These are phyloP conservation scores for Trichosporon coremiiforme DNA, from an alignment of 1,284 basidiomycete genomes.

Conservation along the genomic window DNA sequence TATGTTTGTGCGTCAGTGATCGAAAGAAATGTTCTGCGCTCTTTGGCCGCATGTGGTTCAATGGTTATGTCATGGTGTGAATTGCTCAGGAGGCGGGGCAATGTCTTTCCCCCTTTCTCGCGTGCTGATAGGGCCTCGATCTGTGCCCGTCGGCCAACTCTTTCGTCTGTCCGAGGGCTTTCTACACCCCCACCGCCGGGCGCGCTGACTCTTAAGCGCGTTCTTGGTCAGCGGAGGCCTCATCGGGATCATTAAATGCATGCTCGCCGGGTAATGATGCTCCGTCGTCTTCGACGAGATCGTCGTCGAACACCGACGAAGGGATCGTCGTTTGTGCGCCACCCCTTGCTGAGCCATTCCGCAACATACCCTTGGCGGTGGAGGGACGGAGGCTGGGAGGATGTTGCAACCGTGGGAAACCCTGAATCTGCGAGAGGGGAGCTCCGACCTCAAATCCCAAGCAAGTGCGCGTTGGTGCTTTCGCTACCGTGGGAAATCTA, in stretches of 20 bases:
- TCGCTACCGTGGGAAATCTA: too few species aligned
- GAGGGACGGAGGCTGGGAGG: too few species aligned
- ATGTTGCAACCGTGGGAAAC: too few species aligned
- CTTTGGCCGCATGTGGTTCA: background rate
- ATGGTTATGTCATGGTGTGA: background rate
- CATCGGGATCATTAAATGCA: background rate
- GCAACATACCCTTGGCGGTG: background rate
- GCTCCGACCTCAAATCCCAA: too few species aligned
- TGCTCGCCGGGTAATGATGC: background rate
- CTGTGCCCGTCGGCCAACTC: background rate
- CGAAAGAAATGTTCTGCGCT: background rate
- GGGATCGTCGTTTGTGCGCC: conserved; percentile 6
- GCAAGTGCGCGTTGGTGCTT: too few species aligned
- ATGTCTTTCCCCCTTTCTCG: background rate
- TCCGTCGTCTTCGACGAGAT: background rate
- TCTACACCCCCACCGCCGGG: background rate
- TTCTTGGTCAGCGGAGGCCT: background rate
- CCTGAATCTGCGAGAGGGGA: too few species aligned
- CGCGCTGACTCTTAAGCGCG: background rate
- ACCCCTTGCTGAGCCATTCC: background rate
- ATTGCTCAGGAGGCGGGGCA: background rate
- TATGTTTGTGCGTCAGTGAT: background rate
- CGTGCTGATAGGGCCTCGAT: background rate
- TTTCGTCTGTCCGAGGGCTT: background rate
- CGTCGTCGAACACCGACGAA: background rate